phyloP scores from a whole-genome alignment of 352 stramenopile species.

The Globisporangium orthogonon region DNA sequence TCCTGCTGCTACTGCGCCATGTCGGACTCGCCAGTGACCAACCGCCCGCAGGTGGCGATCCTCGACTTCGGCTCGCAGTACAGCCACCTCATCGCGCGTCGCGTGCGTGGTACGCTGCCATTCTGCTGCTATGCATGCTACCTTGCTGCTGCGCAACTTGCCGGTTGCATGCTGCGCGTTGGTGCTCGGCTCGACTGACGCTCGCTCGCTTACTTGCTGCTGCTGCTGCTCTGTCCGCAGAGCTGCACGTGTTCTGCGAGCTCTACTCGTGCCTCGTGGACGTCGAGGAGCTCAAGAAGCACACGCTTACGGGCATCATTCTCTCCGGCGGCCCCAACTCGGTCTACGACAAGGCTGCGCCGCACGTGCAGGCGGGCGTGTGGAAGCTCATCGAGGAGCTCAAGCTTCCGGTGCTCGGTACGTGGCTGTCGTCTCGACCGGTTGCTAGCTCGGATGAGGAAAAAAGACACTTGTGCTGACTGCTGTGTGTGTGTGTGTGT shows the following conservation, averaged over 20 bases:
- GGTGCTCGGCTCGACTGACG: neutral
- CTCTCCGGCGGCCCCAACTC: slow-evolving; percentile 94
- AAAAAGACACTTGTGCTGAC: slow-evolving; percentile 1
- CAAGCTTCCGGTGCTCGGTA: slow-evolving; percentile 93
- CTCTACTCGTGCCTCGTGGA: slow-evolving; percentile 98
- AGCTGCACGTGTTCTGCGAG: slow-evolving; percentile 98
- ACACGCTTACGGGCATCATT: slow-evolving; percentile 96
- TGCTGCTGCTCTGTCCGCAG: slow-evolving; percentile 22
- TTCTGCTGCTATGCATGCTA: neutral
- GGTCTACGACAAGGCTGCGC: slow-evolving; percentile 95
- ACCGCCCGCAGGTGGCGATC: slow-evolving; percentile 96
- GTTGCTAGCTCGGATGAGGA: neutral
- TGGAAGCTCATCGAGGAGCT: slow-evolving; percentile 96
- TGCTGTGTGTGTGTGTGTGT: neutral
- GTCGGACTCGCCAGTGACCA: slow-evolving; percentile 74
- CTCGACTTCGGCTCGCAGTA: slow-evolving; percentile 99
- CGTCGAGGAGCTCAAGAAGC: slow-evolving; percentile 88
- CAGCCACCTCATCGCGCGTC: slow-evolving; percentile 98
- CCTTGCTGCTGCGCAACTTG: neutral
- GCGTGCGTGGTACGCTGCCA: slow-evolving; percentile 84
- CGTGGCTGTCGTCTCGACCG: neutral
- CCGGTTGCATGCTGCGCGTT: neutral
- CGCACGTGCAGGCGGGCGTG: slow-evolving; percentile 91
- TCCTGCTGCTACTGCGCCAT: slow-evolving; percentile 22
- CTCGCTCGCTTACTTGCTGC: too few species aligned